Percentiles rank a stretch among this genome's conserved stretches.
These are phyloP conservation scores for Suillus decipiens DNA, from an alignment of 768 basidiomycete genomes.

Conservation along the genomic window DNA sequence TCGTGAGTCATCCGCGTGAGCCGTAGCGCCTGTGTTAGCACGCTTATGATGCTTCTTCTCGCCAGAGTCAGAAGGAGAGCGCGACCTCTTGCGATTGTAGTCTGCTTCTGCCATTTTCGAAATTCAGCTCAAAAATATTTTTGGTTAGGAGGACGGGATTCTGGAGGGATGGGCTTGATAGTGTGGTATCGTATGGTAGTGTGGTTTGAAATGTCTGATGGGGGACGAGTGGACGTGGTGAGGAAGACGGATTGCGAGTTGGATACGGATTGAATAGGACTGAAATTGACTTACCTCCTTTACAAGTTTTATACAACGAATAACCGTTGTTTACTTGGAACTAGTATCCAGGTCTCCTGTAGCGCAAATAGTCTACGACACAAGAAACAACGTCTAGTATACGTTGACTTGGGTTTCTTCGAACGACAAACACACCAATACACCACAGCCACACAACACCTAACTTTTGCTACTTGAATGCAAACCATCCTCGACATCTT, in stretches of 20 bases:
- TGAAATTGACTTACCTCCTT: constrained; percentile 38
- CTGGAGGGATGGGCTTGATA: constrained; percentile 46
- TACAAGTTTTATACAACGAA: not conserved
- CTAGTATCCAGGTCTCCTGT: not conserved
- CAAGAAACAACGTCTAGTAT: not conserved
- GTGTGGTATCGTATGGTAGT: constrained; percentile 40
- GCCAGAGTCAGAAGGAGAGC: constrained; percentile 81
- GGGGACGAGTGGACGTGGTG: constrained; percentile 54
- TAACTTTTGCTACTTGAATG: not conserved
- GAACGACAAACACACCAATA: constrained; percentile 1
- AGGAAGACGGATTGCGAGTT: constrained; percentile 60
- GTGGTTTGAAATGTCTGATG: constrained; percentile 51
- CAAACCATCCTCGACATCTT: not conserved
- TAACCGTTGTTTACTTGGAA: not conserved
- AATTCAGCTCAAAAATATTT: constrained; percentile 49
- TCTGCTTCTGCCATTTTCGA: constrained; percentile 84
- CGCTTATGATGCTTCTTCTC: constrained; percentile 81
- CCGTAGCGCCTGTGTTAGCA: constrained; percentile 74
- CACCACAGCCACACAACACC: constrained; percentile 6
- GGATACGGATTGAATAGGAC: constrained; percentile 39
- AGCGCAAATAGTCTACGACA: not conserved
- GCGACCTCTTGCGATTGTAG: constrained; percentile 82
- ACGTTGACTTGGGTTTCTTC: constrained; percentile 8
- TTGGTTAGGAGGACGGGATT: constrained; percentile 35
- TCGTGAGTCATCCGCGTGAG: constrained; percentile 62